These are phyloP conservation scores for Cladosporium sp. DNA, from an alignment of 2,329 filamentous ascomycete species.

Conservation along the genomic window DNA sequence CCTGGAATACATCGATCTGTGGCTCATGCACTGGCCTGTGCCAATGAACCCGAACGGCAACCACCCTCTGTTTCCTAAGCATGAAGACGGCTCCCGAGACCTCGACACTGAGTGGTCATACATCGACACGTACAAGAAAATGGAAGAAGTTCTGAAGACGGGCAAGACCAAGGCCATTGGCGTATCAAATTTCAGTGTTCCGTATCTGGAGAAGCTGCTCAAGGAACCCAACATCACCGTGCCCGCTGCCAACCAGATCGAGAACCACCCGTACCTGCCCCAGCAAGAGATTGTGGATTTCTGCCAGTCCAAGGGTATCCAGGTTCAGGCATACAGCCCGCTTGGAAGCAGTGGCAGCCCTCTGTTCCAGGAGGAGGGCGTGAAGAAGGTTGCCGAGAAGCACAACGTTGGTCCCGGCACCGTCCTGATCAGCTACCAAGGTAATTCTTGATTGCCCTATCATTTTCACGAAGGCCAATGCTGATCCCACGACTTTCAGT, in stretches of 20 bases:
- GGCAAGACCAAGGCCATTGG: conserved; percentile 46
- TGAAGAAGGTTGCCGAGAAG: conserved; percentile 46
- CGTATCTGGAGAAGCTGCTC: conserved; percentile 45
- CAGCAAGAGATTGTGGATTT: conserved; percentile 67
- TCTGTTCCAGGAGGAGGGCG: conserved; percentile 41
- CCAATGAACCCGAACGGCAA: conserved; percentile 74
- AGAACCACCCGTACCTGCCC: conserved; percentile 65
- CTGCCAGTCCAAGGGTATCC: conserved; percentile 62
- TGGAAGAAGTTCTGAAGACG: conserved; percentile 56
- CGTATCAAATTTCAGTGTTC: conserved; percentile 45
- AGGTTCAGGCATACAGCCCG: conserved; percentile 62
- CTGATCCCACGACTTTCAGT: conserved; percentile 34
- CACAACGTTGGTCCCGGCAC: conserved; percentile 45
- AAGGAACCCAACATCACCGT: conserved; percentile 50
- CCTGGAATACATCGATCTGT: conserved; percentile 75
- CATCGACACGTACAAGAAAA: conserved; percentile 68
- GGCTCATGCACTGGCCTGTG: conserved; percentile 77
- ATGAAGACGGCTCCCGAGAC: conserved; percentile 66
- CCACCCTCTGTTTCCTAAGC: conserved; percentile 66
- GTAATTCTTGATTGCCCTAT: conserved; percentile 39
- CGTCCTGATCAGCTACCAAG: conserved; percentile 65
- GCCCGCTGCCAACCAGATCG: conserved; percentile 66
- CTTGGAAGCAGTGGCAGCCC: conserved; percentile 45
- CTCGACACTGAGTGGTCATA: conserved; percentile 64
- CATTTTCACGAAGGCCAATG: not conserved